phyloP scores from a whole-genome alignment of 371 early-diverging fungal species.

The Syncephalastrum monosporum region DNA sequence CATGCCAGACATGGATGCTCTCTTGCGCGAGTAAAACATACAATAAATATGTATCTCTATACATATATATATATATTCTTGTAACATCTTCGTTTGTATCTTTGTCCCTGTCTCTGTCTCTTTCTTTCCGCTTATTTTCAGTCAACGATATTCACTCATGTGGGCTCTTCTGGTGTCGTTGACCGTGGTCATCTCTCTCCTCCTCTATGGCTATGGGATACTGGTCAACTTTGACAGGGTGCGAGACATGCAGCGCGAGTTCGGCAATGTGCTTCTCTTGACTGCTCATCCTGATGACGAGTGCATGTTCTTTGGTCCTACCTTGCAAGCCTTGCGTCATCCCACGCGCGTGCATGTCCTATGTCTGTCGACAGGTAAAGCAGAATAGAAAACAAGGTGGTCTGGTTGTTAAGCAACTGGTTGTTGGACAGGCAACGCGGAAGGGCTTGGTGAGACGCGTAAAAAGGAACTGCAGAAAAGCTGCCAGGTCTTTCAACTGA shows the following conservation, averaged over 20 bases:
- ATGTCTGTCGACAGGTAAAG: slow-evolving; percentile 84
- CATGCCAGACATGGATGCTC: slow-evolving; percentile 61
- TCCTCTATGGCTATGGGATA: slow-evolving; percentile 12
- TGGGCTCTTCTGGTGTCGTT: too few species aligned
- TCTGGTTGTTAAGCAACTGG: background rate
- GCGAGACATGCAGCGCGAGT: background rate
- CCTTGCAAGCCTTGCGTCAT: slow-evolving; percentile 48
- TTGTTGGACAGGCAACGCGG: slow-evolving; percentile 64
- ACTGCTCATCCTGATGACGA: slow-evolving; percentile 99
- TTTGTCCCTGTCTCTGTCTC: too few species aligned
- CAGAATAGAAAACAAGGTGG: background rate
- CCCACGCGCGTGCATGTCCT: slow-evolving; percentile 61
- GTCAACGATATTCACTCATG: too few species aligned
- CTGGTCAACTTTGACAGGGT: slow-evolving; percentile 6
- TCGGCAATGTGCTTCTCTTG: slow-evolving; percentile 65
- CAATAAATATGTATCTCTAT: too few species aligned
- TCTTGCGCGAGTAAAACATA: slow-evolving; percentile 30
- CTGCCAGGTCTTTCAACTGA: slow-evolving; percentile 68
- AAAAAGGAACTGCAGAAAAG: slow-evolving; percentile 76
- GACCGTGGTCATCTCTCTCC: slow-evolving; percentile 7
- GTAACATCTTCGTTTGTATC: too few species aligned
- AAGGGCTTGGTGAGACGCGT: slow-evolving; percentile 75
- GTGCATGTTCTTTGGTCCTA: slow-evolving; percentile 98
- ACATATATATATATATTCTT: too few species aligned
- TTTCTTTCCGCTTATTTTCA: too few species aligned